Evolutionary conservation across 371 early-diverging fungal species (phyloP), one percentile per base, ranked within the genome.

Genomic region (Mucor sp.): DNA sequence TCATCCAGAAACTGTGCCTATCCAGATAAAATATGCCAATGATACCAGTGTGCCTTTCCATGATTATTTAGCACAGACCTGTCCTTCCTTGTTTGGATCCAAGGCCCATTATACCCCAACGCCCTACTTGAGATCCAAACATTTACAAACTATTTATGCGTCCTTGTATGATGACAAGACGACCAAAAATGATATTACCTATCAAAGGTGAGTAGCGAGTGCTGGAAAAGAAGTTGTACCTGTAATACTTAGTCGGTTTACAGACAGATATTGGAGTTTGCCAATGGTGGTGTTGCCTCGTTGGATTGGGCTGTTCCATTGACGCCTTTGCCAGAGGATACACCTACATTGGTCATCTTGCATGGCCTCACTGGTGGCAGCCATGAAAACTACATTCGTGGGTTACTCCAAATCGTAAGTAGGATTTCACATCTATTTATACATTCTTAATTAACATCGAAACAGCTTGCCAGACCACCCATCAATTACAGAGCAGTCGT

Each of bases 311-410:
- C 88, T 12, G 21, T 63, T 3, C 25, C 80, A 28, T 62, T 44
- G 15, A 67, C 71, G 17, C 78, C 78, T 71, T 82, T 87, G 30
- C 74, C 68, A 3, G 86, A 82, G 58, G 79, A 82, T 65, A 80
- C 80, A 27, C 87, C 92, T 0, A 90, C 88, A 11, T 70, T 93
- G 33, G 81, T 96, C 0, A 75, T 95, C 25, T 76, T 92, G 7
- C 95, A 93, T 77, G 95, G 96, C 23, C 77, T 96, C 63, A 93
- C 94, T 1, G 96, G 96, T 47, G 93, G 93, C 25, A 75, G 86
- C 35, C 89, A 91, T 75, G 94, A 94, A 72, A 82, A 86, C 15
- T 95, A 95, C 64, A 89, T 95, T 41, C 87, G 89, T 28, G 84
- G 85, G 11, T 66, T 93, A 15, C 84, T 90, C 33, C 80, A 85